Base-by-base conservation (phyloP, 176 grass and related monocot genomes). In the Musa acuminata region DNA sequence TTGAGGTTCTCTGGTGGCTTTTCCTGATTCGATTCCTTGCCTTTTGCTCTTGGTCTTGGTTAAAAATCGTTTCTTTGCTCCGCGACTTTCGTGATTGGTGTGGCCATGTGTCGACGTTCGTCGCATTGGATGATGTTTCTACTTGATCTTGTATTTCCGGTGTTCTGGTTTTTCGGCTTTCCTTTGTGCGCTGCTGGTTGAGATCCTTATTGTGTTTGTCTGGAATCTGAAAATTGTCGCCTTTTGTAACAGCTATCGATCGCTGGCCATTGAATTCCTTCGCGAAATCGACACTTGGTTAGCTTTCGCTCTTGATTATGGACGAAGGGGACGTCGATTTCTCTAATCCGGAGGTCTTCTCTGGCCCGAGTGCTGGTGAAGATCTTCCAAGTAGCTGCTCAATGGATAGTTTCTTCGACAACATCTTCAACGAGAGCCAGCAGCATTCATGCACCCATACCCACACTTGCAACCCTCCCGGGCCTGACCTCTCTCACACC, bases 381-480 rank as follows among this genome's bases (percentile, higher is more conserved):
- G 83, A 85, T 49, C 71, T 75, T 5, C 83, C 81, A 0, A 82
- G 78, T 66, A 85, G 83, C 81, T 92, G 85, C 70, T 87, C 82
- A 27, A 89, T 92, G 84, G 86, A 89, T 53, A 84, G 86, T 64
- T 92, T 89, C 58, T 92, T 92, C 8, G 86, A 92, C 19, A 87
- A 87, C 14, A 80, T 89, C 73, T 21, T 89, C 11, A 84, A 87
- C 57, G 90, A 87, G 5, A 78, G 72, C 0, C 86, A 89, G 72
- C 86, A 89, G 76, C 86, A 82, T 0, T 76, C 86, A 0, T 92
- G 90, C 76, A 92, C 86, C 13, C 90, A 92, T 79, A 92, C 90
- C 17, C 90, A 92, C 82, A 92, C 86, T 59, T 92, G 90, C 82
- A 92, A 92, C 70, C 90, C 87, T 13, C 90, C 90, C 0, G 86